Evolutionary conservation across 768 basidiomycete species (phyloP).

Genomic region (Paxillus rubicundulus): DNA sequence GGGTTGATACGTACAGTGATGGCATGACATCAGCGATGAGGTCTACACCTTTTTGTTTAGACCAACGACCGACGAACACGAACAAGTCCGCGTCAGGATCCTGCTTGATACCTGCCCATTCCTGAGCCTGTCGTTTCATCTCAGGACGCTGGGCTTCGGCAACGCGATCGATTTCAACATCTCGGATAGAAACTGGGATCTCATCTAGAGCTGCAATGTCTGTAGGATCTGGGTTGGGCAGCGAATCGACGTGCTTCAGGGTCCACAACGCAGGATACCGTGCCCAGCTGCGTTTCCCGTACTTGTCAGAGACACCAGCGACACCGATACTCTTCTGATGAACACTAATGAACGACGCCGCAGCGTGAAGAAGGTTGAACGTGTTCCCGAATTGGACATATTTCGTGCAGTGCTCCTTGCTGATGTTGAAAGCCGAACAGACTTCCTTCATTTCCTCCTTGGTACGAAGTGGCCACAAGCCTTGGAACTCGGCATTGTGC

Average conservation of each 20-base stretch:
- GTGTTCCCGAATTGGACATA: slow-evolving; percentile 98
- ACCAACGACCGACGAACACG: slow-evolving; percentile 97
- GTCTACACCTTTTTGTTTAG: slow-evolving; percentile 98
- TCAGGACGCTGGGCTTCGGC: slow-evolving; percentile 92
- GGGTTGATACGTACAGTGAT: slow-evolving; percentile 54
- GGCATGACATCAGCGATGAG: slow-evolving; percentile 96
- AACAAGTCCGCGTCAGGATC: slow-evolving; percentile 88
- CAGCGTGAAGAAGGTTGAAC: slow-evolving; percentile 92
- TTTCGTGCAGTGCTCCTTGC: slow-evolving; percentile 93
- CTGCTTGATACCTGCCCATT: slow-evolving; percentile 93
- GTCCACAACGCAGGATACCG: slow-evolving; percentile 97
- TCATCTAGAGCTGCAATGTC: slow-evolving; percentile 93
- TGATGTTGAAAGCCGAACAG: slow-evolving; percentile 96
- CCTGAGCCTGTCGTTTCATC: slow-evolving; percentile 87
- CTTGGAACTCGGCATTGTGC: slow-evolving; percentile 97
- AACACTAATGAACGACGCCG: slow-evolving; percentile 85
- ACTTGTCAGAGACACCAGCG: slow-evolving; percentile 96
- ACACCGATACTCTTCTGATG: slow-evolving; percentile 94
- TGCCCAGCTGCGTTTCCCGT: slow-evolving; percentile 96
- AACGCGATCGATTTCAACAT: slow-evolving; percentile 72
- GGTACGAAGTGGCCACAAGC: slow-evolving; percentile 92
- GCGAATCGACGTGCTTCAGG: slow-evolving; percentile 89
- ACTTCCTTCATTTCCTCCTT: slow-evolving; percentile 99
- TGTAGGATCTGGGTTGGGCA: slow-evolving; percentile 92
- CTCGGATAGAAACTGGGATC: slow-evolving; percentile 63